Conservation (phyloP, 192 early-diverging fungal genomes). For the Coemansia sp. region DNA sequence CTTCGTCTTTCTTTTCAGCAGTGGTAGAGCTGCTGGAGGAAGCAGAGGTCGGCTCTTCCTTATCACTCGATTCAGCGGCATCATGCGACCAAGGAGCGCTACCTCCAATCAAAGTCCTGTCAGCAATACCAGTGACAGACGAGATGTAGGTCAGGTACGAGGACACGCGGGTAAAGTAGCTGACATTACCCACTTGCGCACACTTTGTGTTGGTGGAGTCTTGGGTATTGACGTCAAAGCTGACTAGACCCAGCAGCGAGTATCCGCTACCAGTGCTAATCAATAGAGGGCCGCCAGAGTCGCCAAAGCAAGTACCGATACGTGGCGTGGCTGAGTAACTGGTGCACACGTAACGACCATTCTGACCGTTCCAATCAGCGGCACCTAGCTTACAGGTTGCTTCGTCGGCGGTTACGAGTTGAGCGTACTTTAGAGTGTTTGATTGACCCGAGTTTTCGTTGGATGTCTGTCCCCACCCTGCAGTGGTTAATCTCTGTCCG, state of each 20-base stretch:
- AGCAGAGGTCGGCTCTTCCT: neutral
- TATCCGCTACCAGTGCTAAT: constrained; percentile 25
- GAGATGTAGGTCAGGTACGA: constrained; percentile 49
- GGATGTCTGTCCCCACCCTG: constrained; percentile 47
- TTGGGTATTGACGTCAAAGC: constrained; percentile 49
- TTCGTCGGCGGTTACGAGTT: constrained; percentile 26
- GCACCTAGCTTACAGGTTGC: constrained; percentile 29
- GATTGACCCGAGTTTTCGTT: constrained; percentile 35
- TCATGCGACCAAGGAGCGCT: constrained; percentile 19
- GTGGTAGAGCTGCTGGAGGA: neutral
- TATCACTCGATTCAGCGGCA: neutral
- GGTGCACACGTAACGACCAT: constrained; percentile 50
- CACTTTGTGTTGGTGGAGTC: constrained; percentile 43
- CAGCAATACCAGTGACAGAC: constrained; percentile 30
- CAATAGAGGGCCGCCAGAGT: constrained; percentile 52
- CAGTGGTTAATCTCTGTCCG: constrained; percentile 32
- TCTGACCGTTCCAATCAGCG: constrained; percentile 32
- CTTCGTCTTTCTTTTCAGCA: neutral
- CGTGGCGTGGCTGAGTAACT: constrained; percentile 36
- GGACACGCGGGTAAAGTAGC: constrained; percentile 50
- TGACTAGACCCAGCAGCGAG: constrained; percentile 43
- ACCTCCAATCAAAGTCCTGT: constrained; percentile 12
- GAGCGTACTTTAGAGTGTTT: constrained; percentile 34
- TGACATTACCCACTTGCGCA: constrained; percentile 45
- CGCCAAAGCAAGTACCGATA: constrained; percentile 52